A percentile compares a stretch with the other conserved stretches of the same genome.
These are phyloP conservation scores for Solanum rostratum DNA, from an alignment of 257 asterid genomes.

Conservation along the genomic window DNA sequence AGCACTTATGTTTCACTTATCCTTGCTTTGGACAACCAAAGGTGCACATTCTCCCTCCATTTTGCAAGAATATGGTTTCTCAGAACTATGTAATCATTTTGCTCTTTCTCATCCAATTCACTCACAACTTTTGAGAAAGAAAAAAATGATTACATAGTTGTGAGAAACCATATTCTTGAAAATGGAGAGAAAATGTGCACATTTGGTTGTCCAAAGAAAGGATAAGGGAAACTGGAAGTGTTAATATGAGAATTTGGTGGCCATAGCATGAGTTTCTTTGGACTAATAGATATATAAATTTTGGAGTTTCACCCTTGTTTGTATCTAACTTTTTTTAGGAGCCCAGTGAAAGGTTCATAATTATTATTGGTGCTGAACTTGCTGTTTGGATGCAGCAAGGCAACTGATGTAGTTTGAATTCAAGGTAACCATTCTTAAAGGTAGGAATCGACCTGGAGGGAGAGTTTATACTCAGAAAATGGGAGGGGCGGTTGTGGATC, in stretches of 20 bases:
- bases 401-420: constrained; percentile 66
- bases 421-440: constrained; percentile 57
- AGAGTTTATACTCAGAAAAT: constrained; percentile 73
- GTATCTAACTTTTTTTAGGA: constrained; percentile 33
- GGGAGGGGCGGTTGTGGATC: constrained; percentile 60
- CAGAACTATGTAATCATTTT: constrained; percentile 70
- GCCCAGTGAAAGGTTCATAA: constrained; percentile 38
- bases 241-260: constrained; percentile 41
- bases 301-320: constrained; percentile 48
- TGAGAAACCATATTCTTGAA: constrained; percentile 66
- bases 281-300: constrained; percentile 57
- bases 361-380: constrained; percentile 68
- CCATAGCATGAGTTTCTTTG: constrained; percentile 63
- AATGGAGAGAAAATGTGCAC: constrained; percentile 60
- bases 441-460: constrained; percentile 73
- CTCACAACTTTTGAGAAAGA: constrained; percentile 55
- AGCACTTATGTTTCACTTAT: constrained; percentile 62
- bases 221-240: constrained; percentile 61
- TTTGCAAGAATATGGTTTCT: constrained; percentile 65
- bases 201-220: constrained; percentile 54
- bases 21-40: constrained; percentile 56
- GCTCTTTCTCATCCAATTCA: constrained; percentile 62
- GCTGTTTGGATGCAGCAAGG: constrained; percentile 67
- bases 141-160: constrained; percentile 73
- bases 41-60: constrained; percentile 62